phyloP scores from a whole-genome alignment of 768 basidiomycete genomes.

The Daedalea quercina region DNA sequence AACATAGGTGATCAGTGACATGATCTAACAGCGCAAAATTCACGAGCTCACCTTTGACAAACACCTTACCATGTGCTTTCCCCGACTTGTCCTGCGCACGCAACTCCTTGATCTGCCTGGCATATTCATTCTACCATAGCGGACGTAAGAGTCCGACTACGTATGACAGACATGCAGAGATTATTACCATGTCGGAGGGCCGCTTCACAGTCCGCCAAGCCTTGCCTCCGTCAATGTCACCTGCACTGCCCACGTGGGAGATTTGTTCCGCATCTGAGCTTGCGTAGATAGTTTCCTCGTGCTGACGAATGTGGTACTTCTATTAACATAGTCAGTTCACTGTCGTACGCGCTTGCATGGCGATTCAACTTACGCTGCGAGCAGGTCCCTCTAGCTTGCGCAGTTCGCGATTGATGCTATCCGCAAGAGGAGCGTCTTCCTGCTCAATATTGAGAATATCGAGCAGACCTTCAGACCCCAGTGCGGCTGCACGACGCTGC shows the following conservation, averaged over 20 bases:
- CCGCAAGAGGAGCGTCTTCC: slow-evolving; percentile 50
- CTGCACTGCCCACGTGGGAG: slow-evolving; percentile 63
- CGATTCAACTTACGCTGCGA: slow-evolving; percentile 4
- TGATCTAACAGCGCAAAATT: too few relatives aligned
- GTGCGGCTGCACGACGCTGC: slow-evolving; percentile 23
- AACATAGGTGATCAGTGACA: slow-evolving; percentile 8
- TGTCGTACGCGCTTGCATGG: not conserved
- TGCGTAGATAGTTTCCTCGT: slow-evolving; percentile 72
- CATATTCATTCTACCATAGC: slow-evolving; percentile 75
- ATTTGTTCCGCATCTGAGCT: slow-evolving; percentile 62
- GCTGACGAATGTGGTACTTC: slow-evolving; percentile 81
- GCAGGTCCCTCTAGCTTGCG: slow-evolving; percentile 43
- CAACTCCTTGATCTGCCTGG: slow-evolving; percentile 82
- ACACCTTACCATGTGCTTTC: slow-evolving; percentile 87
- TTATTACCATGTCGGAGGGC: slow-evolving; percentile 85
- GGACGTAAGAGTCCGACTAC: not conserved
- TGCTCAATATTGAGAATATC: slow-evolving; percentile 32
- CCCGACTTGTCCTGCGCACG: slow-evolving; percentile 69
- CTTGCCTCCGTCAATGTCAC: slow-evolving; percentile 74
- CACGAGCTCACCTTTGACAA: slow-evolving; percentile 95
- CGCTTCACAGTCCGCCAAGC: slow-evolving; percentile 86
- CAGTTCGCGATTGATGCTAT: slow-evolving; percentile 71
- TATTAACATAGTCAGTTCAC: slow-evolving; percentile 24
- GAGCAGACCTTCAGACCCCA: slow-evolving; percentile 29
- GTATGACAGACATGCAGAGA: not conserved